Base-by-base conservation (phyloP, 257 asterid species). In the Solanum etuberosum region DNA sequence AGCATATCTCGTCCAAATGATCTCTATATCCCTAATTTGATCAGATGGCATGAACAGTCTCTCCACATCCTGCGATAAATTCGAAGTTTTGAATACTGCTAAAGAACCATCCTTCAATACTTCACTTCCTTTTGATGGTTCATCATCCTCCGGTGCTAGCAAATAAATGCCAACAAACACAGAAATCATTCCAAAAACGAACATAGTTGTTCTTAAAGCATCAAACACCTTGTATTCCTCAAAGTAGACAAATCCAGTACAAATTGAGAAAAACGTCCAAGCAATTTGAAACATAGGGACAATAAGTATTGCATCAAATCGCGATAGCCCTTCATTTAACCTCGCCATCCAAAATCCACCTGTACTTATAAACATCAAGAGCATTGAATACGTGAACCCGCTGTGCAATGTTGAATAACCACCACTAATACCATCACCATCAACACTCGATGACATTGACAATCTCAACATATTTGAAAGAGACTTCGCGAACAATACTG, bases 341-440 rank as follows among this genome's bases (percentile, higher is more conserved):
- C 98, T 92, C 54, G 99, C 93, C 99, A 96, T 96, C 99, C 99
- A 96, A 92, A 96, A 96, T 85, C 99, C 99, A 86, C 98, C 99
- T 77, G 99, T 96, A 88, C 98, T 93, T 15, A 94, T 93, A 91
- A 95, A 96, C 86, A 94, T 81, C 86, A 96, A 89, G 85, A 96
- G 94, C 94, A 94, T 92, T 70, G 98, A 95, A 91, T 94, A 96
- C 7, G 97, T 96, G 92, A 96, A 96, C 95, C 97, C 94, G 90
- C 92, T 94, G 89, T 94, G 97, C 95, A 95, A 85, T 15, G 23
- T 43, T 90, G 90, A 93, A 90, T 94, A 96, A 48, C 90, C 97
- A 88, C 93, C 91, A 84, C n/a, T 32, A 46, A 90, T 96, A 88
- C 92, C 91, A 48, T 5, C 59, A 48, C 6, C 63, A 54, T 7